These are phyloP conservation scores for Potentilla sterilis DNA, from an alignment of 306 rosid species.

Conservation along the genomic window DNA sequence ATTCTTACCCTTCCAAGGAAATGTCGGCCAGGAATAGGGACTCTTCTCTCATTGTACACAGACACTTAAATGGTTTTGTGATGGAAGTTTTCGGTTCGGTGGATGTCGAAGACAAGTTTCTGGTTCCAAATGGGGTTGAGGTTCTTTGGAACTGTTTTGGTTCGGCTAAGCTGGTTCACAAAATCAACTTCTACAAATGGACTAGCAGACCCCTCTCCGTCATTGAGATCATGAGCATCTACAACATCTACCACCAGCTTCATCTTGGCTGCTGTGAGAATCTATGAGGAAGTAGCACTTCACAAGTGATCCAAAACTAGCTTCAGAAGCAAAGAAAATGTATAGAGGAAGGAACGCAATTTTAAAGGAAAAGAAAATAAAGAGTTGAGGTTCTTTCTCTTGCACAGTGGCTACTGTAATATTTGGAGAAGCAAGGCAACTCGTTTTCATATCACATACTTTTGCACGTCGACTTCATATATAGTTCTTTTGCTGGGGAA, in stretches of 20 bases:
- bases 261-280: slow-evolving; percentile 47
- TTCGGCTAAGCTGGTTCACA: slow-evolving; percentile 52
- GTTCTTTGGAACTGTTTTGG: slow-evolving; percentile 57
- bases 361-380: slow-evolving; percentile 17
- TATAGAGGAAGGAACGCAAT: slow-evolving; percentile 36
- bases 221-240: slow-evolving; percentile 67
- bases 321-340: slow-evolving; percentile 61
- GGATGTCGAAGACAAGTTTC: slow-evolving; percentile 44
- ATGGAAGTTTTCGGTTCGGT: slow-evolving; percentile 41
- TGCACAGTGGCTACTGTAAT: slow-evolving; percentile 24
- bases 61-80: slow-evolving; percentile 44
- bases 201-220: slow-evolving; percentile 60
- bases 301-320: slow-evolving; percentile 61
- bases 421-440: slow-evolving; percentile 46
- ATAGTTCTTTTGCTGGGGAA: background rate
- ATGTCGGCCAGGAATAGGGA: slow-evolving; percentile 37
- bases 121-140: slow-evolving; percentile 65
- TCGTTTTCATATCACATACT: background rate
- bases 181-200: slow-evolving; percentile 66
- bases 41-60: slow-evolving; percentile 44
- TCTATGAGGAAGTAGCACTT: slow-evolving; percentile 34
- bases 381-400: slow-evolving; percentile 26
- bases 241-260: slow-evolving; percentile 58
- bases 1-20: slow-evolving; percentile 65
- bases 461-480: background rate